Conservation (phyloP, 2,329 filamentous ascomycete species). For the Trichoderma atroviride region DNA sequence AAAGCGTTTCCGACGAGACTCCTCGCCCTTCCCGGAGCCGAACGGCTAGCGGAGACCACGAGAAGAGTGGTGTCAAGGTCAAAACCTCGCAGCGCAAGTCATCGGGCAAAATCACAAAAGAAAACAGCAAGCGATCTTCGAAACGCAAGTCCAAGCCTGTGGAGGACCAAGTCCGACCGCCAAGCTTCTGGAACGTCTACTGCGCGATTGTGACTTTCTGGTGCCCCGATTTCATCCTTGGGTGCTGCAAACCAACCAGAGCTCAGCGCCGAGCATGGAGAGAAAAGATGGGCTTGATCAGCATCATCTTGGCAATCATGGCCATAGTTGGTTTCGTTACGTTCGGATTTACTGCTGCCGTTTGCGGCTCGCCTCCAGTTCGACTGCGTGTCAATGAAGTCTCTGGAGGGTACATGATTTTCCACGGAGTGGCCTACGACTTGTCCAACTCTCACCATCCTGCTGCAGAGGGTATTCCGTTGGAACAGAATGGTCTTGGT, state of each 20-base stretch:
- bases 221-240: slow-evolving; percentile 84
- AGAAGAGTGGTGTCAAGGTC: slow-evolving; percentile 38
- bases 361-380: slow-evolving; percentile 73
- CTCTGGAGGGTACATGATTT: slow-evolving; percentile 84
- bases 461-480: slow-evolving; percentile 74
- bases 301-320: slow-evolving; percentile 87
- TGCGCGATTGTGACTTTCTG: slow-evolving; percentile 94
- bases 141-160: slow-evolving; percentile 56
- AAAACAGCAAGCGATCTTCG: slow-evolving; percentile 51
- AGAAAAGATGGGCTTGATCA: slow-evolving; percentile 96
- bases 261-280: slow-evolving; percentile 92
- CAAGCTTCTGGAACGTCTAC: slow-evolving; percentile 93
- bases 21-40: slow-evolving; percentile 42
- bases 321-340: slow-evolving; percentile 91
- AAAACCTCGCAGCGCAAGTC: slow-evolving; percentile 45
- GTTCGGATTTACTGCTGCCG: slow-evolving; percentile 89
- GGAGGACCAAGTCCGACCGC: slow-evolving; percentile 71
- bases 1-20: slow-evolving; percentile 49
- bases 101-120: slow-evolving; percentile 69
- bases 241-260: slow-evolving; percentile 82
- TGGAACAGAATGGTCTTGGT: slow-evolving; percentile 49
- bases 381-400: slow-evolving; percentile 85
- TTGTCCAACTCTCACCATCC: slow-evolving; percentile 77
- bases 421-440: slow-evolving; percentile 90
- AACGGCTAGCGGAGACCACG: slow-evolving; percentile 38